Base-by-base conservation (phyloP, 2,329 filamentous ascomycete species). In the Microsporum canis region DNA sequence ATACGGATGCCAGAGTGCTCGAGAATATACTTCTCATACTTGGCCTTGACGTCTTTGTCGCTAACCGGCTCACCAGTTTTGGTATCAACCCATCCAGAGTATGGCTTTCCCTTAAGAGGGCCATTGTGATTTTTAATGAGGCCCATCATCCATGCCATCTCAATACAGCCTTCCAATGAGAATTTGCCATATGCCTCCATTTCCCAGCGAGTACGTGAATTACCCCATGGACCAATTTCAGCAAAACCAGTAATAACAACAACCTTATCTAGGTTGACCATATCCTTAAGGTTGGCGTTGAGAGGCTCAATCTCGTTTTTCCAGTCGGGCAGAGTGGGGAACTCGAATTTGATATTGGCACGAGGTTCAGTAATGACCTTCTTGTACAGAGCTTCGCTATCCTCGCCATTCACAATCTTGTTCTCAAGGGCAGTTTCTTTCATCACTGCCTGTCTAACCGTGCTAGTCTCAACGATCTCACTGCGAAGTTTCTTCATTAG, bases 121-220 rank as follows among this genome's bases (percentile, higher is more conserved):
- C 94, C 94, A 68, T 97, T 97, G 80, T 96, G 89, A 76, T 99
- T 95, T 82, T 92, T 96, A 80, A 99, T 97, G 63, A 97, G 85
- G 71, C 94, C 94, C 92, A 97, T 99, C 75, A 99, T 90, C 94
- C 94, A 99, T 36, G 94, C 91, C 94, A 99, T 99, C 77, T 99
- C 94, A 63, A 99, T 88, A 70, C 94, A 97, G 34, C 94, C 94
- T 76, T 99, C 95, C 12, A 99, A 84, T 6, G 94, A 97, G 79
- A 99, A 99, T 71, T 96, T 84, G 72, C 94, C 94, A 67, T 91
- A 86, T 1, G 94, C 91, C 75, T 99, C 94, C 92, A 99, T 99
- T 79, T 99, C 94, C 94, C 94, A 99, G 64, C 94, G 86, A 53
- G 94, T 99, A 70, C 94, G 86, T 2, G 94, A 92, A 80, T 97